These are phyloP conservation scores for Ballota nigra DNA, from an alignment of 257 asterid genomes.

Conservation along the genomic window DNA sequence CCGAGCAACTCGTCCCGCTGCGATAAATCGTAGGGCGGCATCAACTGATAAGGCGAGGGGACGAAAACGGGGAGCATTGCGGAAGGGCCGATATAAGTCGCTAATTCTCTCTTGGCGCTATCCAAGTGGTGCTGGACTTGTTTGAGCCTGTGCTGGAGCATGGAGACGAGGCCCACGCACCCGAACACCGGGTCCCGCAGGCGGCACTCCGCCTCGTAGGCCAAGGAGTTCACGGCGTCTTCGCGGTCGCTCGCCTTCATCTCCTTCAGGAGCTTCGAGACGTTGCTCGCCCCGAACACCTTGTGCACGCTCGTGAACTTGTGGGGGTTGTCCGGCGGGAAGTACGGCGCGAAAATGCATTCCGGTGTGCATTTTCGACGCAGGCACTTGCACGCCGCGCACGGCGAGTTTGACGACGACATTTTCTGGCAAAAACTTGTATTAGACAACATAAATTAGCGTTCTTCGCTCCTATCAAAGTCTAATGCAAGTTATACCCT, in stretches of 20 bases:
- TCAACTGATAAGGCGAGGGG: no score
- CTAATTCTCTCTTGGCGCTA: constrained; percentile 58
- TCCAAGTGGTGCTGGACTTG: constrained; percentile 56
- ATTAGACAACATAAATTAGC: no score
- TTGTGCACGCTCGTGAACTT: constrained; percentile 82
- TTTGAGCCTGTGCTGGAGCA: constrained; percentile 58
- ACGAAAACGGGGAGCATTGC: constrained; percentile 44
- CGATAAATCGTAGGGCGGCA: constrained; percentile 41
- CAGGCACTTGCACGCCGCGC: constrained; percentile 89
- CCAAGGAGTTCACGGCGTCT: constrained; percentile 78
- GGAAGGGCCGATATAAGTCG: constrained; percentile 55
- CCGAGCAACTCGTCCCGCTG: constrained; percentile 39
- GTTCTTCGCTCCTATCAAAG: no score
- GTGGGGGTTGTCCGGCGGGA: constrained; percentile 85
- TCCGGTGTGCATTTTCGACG: constrained; percentile 90
- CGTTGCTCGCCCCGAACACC: constrained; percentile 90
- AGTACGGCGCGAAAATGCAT: constrained; percentile 85
- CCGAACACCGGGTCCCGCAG: constrained; percentile 83
- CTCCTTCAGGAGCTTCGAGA: constrained; percentile 75
- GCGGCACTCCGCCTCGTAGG: constrained; percentile 81
- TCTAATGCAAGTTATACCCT: no score
- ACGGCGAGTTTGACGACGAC: constrained; percentile 84
- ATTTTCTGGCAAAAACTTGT: no score
- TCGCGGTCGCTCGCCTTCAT: constrained; percentile 55
- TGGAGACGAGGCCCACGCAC: constrained; percentile 78